These are phyloP conservation scores for Phylloporus sp. DNA, from an alignment of 768 basidiomycete species.

Conservation along the genomic window DNA sequence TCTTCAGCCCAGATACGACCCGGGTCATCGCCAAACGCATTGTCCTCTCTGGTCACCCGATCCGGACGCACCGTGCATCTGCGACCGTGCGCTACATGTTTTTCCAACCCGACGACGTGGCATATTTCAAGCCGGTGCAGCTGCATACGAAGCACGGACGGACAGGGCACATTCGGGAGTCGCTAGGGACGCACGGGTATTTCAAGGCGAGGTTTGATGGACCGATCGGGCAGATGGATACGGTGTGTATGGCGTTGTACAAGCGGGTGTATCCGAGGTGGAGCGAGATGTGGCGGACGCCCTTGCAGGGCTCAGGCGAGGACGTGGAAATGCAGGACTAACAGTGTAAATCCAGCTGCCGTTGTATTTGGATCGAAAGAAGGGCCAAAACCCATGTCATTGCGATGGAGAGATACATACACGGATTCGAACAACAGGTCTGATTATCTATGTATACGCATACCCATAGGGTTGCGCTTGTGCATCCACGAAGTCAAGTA, in stretches of 20 bases:
- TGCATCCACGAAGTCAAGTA: neutral
- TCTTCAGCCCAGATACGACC: constrained; percentile 86
- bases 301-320: neutral
- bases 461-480: neutral
- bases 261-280: constrained; percentile 94
- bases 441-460: neutral
- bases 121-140: constrained; percentile 92
- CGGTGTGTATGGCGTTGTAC: constrained; percentile 92
- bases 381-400: too few relatives aligned
- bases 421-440: neutral
- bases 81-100: constrained; percentile 99
- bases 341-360: too few relatives aligned
- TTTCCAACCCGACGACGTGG: constrained; percentile 90
- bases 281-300: constrained; percentile 50
- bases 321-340: constrained; percentile 28
- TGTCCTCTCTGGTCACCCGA: constrained; percentile 91
- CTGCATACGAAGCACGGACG: constrained; percentile 90
- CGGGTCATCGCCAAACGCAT: constrained; percentile 92
- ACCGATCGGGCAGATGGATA: constrained; percentile 94
- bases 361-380: neutral
- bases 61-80: constrained; percentile 95
- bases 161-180: constrained; percentile 84
- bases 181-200: constrained; percentile 95
- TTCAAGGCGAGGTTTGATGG: constrained; percentile 97
- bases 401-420: too few relatives aligned